Evolutionary conservation across 176 grass and related monocot species (phyloP).

Genomic region (Raddia distichophylla): DNA sequence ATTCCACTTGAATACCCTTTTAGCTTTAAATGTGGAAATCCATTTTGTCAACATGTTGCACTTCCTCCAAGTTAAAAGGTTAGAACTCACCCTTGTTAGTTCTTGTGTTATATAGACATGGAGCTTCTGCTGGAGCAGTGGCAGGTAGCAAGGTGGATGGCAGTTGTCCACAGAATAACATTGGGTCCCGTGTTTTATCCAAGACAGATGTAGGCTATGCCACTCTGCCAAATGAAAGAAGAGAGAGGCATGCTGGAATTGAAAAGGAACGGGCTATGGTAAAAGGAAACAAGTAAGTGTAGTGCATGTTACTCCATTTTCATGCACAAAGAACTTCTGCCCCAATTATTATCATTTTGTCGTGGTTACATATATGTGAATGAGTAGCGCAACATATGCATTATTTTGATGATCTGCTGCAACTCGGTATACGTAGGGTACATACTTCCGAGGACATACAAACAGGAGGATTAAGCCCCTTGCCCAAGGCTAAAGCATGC

Average conservation of each 20-base stretch:
- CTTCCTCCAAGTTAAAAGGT: background rate
- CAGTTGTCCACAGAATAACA: constrained; percentile 58
- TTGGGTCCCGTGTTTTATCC: constrained; percentile 45
- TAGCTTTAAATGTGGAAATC: background rate
- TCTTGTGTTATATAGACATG: constrained; percentile 56
- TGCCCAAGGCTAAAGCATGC: constrained; percentile 81
- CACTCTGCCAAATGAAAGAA: constrained; percentile 65
- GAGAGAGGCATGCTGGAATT: constrained; percentile 60
- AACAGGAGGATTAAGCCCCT: constrained; percentile 53
- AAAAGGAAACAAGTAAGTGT: constrained; percentile 86
- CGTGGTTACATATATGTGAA: constrained; percentile 30
- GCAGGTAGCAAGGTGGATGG: constrained; percentile 64
- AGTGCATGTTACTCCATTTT: constrained; percentile 21
- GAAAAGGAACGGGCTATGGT: constrained; percentile 65
- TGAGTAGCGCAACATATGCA: constrained; percentile 24
- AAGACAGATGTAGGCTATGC: constrained; percentile 52
- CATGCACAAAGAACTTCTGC: constrained; percentile 2
- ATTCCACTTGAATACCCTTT: background rate
- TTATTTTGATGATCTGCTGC: constrained; percentile 34
- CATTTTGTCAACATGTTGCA: background rate
- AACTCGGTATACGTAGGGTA: constrained; percentile 40
- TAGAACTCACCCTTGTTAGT: constrained; percentile 29
- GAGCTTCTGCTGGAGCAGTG: constrained; percentile 48
- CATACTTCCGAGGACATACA: constrained; percentile 66
- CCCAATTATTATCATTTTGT: constrained; percentile 7